Evolutionary conservation across 2,329 filamentous ascomycete species (phyloP).

Genomic region (Xylaria hypoxylon): DNA sequence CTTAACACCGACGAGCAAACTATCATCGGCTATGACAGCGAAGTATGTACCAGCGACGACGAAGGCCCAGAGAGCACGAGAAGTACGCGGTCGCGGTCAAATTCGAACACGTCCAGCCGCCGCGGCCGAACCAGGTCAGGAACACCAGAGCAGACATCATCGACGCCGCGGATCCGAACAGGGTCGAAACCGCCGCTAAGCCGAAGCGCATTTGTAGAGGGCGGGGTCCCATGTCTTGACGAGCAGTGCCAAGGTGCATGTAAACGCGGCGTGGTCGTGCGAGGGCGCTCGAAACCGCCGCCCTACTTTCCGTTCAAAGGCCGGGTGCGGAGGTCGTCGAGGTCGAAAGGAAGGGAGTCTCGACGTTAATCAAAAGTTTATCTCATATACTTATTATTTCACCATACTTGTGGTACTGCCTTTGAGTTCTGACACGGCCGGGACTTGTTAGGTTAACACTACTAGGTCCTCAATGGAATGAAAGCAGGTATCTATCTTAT

Average conservation of each 20-base stretch:
- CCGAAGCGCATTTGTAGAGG: constrained; percentile 40
- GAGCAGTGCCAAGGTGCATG: constrained; percentile 16
- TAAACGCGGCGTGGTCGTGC: constrained; percentile 1
- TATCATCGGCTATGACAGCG: constrained; percentile 15
- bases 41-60: background rate
- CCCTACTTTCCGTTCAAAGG: constrained; percentile 42
- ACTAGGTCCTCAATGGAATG: no score
- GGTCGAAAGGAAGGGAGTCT: no score
- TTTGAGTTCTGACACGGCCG: no score
- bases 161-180: constrained; percentile 41
- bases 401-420: no score
- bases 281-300: constrained; percentile 21
- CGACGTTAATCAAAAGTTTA: no score
- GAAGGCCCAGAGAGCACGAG: constrained; percentile 14
- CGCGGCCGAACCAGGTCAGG: background rate
- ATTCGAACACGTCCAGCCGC: background rate
- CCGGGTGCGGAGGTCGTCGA: background rate
- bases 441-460: no score
- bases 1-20: constrained; percentile 31
- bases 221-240: constrained; percentile 28
- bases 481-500: no score
- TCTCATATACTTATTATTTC: no score
- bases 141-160: constrained; percentile 7
- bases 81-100: background rate
- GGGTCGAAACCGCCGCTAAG: constrained; percentile 47